Base-by-base conservation (phyloP, 1,139 yeast species). In the Debaryomycetaceae sp. region DNA sequence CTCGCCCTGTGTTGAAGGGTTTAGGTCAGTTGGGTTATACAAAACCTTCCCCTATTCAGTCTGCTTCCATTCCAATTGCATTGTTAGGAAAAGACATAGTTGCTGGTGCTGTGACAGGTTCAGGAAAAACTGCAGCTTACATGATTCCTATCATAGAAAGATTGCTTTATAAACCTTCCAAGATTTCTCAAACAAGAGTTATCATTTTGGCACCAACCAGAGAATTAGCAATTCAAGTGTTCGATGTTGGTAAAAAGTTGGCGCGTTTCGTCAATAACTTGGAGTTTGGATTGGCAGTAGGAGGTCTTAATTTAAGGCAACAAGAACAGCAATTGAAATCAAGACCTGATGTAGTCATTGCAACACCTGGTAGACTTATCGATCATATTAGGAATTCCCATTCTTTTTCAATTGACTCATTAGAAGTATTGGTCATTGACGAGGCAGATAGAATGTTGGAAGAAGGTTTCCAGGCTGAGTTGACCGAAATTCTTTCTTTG, bases 81-180 rank as follows among this genome's bases (percentile, higher is more conserved):
- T 73, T 92, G 34, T 65, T 87, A 49, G 98, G 98, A 52, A 91
- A 87, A 57, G 96, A 88, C 61, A 80, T 92, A 40, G 96, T 92
- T 51, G 99, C 98, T n/a, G 98, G 98, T 70, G 98, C 98, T 30
- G 96, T 87, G 19, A 92, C 99, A 3, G 99, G 99, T 69, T 89
- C 98, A 29, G 99, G 99, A 78, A 92, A 92, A 61, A 94, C 99
- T 15, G 98, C 98, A 5, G 98, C 98, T 2, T 92, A 88, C 58
- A 82, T 92, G 83, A 86, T 92, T 42, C 99, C 98, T 14, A 87
- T 92, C 31, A 79, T 94, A 45, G 98, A 94, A 66, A 81, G 98
- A 70, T 71, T 92, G 35, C 67, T 92, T 28, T 92, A 84, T 63
- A 86, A 94, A 53, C 97, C 98, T 7, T 75, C 87, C 39, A 87